Evolutionary conservation across 495 filamentous ascomycete species (phyloP).

Genomic region (Chaetomidium leptoderma): DNA sequence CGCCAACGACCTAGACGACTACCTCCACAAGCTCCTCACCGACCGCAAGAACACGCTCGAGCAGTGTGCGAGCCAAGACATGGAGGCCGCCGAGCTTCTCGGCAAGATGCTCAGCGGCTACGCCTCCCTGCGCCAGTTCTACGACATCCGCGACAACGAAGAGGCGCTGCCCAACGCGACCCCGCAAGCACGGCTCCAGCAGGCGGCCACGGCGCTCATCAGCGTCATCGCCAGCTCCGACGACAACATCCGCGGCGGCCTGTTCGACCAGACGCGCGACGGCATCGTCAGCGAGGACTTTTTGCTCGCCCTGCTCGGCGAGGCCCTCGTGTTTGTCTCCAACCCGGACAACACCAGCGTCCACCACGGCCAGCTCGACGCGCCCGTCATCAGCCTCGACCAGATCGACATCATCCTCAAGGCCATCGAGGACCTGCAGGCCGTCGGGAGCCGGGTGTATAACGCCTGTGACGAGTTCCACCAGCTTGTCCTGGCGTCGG

Average conservation of each 20-base stretch:
- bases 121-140: conserved; percentile 80
- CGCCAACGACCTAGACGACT: conserved; percentile 59
- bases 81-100: conserved; percentile 72
- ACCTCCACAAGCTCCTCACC: conserved; percentile 59
- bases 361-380: conserved; percentile 19
- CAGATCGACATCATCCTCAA: conserved; percentile 74
- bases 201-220: conserved; percentile 66
- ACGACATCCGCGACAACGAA: conserved; percentile 67
- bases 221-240: conserved; percentile 77
- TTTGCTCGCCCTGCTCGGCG: conserved; percentile 75
- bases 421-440: conserved; percentile 77
- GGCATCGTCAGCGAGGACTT: conserved; percentile 82
- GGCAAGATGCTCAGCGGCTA: conserved; percentile 85
- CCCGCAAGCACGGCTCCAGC: conserved; percentile 51
- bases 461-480: conserved; percentile 68
- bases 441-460: conserved; percentile 66
- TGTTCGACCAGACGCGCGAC: conserved; percentile 73
- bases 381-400: conserved; percentile 50
- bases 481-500: conserved; percentile 47
- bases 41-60: conserved; percentile 63
- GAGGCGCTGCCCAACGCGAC: conserved; percentile 37
- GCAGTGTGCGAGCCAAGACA: conserved; percentile 59
- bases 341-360: conserved; percentile 40
- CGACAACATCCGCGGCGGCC: conserved; percentile 82
- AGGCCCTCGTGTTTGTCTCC: conserved; percentile 71